These are phyloP conservation scores for Lagenidium sp. DNA, from an alignment of 352 stramenopile species.

Conservation along the genomic window DNA sequence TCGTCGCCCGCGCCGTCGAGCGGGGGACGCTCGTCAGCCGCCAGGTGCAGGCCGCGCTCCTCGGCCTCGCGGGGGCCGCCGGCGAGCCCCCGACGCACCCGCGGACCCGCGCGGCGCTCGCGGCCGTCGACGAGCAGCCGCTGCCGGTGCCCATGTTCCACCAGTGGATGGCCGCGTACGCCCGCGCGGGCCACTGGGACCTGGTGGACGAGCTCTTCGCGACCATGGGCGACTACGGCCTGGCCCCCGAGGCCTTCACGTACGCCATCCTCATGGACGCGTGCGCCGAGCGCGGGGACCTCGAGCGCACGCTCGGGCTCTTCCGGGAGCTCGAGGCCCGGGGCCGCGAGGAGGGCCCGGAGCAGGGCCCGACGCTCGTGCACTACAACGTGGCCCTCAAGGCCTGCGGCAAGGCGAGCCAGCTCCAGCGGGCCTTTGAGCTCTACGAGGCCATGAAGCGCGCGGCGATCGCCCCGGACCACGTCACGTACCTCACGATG, in stretches of 20 bases:
- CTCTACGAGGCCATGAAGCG: slow-evolving; percentile 84
- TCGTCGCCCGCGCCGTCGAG: slow-evolving; percentile 44
- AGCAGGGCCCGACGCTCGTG: slow-evolving; percentile 19
- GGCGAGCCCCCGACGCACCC: slow-evolving; percentile 22
- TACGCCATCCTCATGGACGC: slow-evolving; percentile 78
- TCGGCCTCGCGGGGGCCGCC: slow-evolving; percentile 32
- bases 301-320: slow-evolving; percentile 33
- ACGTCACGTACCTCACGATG: slow-evolving; percentile 82
- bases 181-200: slow-evolving; percentile 33
- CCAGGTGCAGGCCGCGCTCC: slow-evolving; percentile 47
- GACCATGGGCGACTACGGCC: slow-evolving; percentile 35
- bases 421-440: slow-evolving; percentile 64
- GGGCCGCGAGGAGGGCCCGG: slow-evolving; percentile 18
- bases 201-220: slow-evolving; percentile 47
- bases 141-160: slow-evolving; percentile 53
- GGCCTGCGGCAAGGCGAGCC: slow-evolving; percentile 55
- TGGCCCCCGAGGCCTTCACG: slow-evolving; percentile 42
- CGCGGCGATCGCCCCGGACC: slow-evolving; percentile 50
- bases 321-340: slow-evolving; percentile 45
- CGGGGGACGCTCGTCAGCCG: slow-evolving; percentile 63
- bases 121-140: slow-evolving; percentile 40
- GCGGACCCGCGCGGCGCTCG: slow-evolving; percentile 35
- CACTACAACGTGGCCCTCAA: slow-evolving; percentile 83
- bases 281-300: slow-evolving; percentile 45
- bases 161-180: slow-evolving; percentile 62